These are phyloP conservation scores for Zasmidium angulare DNA, from an alignment of 2,329 filamentous ascomycete genomes.

Conservation along the genomic window DNA sequence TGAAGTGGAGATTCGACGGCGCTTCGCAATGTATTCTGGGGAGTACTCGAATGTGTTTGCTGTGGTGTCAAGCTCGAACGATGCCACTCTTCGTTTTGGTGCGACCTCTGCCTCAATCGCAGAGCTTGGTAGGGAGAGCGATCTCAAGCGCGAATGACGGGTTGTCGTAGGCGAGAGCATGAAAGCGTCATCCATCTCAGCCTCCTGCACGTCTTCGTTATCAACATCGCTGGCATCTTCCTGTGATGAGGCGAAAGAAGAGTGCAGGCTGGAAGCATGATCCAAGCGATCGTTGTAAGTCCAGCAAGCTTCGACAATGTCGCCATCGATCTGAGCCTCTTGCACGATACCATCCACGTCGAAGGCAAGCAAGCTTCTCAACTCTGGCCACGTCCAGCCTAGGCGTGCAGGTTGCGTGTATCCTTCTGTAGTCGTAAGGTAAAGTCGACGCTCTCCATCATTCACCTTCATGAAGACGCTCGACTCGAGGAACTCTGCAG, in stretches of 20 bases:
- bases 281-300: constrained; percentile 65
- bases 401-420: constrained; percentile 65
- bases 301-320: constrained; percentile 56
- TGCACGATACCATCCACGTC: constrained; percentile 56
- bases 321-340: constrained; percentile 52
- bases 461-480: constrained; percentile 72
- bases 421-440: constrained; percentile 72
- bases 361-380: constrained; percentile 59
- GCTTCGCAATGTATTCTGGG: constrained; percentile 36
- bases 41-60: constrained; percentile 28
- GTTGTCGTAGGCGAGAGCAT: constrained; percentile 10
- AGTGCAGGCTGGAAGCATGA: constrained; percentile 49
- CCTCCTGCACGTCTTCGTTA: constrained; percentile 6
- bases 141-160: constrained; percentile 12
- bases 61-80: constrained; percentile 30
- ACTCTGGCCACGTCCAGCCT: constrained; percentile 69
- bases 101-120: constrained; percentile 15
- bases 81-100: constrained; percentile 33
- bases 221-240: constrained; percentile 24
- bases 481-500: constrained; percentile 66
- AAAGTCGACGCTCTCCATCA: constrained; percentile 63
- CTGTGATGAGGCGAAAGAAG: constrained; percentile 45
- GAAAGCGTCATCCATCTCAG: constrained; percentile 11
- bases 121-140: constrained; percentile 30
- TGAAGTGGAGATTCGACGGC: constrained; percentile 58